phyloP scores from a whole-genome alignment of 139 green algal species.

The Auxenochlorella pyrenoidosa region DNA sequence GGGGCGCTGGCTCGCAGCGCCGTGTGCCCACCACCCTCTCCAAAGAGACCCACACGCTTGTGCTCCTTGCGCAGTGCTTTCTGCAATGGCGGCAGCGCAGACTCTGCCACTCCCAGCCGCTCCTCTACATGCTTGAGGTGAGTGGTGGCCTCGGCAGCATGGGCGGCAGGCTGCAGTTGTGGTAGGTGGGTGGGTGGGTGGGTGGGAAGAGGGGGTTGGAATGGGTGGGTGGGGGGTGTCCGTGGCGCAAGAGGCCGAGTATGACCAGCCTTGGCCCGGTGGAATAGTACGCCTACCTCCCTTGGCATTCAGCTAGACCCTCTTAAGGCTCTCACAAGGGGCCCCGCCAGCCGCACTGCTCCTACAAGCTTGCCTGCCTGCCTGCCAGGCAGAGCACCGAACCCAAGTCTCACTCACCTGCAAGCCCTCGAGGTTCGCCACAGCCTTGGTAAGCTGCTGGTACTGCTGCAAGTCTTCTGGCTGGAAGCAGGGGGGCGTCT shows the following conservation, averaged over 20 bases:
- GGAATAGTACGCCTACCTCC: no score
- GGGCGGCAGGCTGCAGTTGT: not conserved
- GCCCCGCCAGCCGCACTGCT: no score
- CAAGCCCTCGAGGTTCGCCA: not conserved
- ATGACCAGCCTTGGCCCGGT: no score
- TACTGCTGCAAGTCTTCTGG: not conserved
- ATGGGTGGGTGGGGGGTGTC: no score
- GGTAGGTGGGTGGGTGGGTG: not conserved
- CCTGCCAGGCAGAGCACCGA: not conserved
- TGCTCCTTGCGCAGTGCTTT: not conserved
- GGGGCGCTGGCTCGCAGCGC: no score
- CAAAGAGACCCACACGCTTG: not conserved
- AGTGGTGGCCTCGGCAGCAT: not conserved
- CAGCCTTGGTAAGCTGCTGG: not conserved
- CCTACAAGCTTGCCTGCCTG: not conserved
- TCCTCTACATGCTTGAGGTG: not conserved
- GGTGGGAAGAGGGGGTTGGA: no score
- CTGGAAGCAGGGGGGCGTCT: not conserved
- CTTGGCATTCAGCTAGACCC: no score
- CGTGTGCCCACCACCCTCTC: not conserved
- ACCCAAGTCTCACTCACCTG: not conserved
- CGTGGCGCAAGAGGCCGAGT: no score
- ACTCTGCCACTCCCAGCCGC: not conserved
- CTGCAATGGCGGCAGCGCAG: not conserved
- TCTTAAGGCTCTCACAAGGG: no score